phyloP scores from a whole-genome alignment of 2,329 filamentous ascomycete genomes.

The Tricladium varicosporioides region DNA sequence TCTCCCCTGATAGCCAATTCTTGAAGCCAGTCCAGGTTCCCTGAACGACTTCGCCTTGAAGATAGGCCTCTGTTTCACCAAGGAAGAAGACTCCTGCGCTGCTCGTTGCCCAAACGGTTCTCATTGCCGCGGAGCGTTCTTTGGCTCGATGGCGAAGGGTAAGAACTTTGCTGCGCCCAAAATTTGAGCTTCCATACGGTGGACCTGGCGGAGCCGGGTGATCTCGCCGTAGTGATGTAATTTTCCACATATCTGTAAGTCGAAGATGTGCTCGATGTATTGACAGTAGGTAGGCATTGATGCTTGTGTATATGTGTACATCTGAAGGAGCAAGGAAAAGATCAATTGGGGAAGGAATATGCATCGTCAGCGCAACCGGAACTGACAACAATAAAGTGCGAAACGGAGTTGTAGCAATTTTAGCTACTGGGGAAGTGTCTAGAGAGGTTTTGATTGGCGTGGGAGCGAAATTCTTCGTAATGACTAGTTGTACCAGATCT shows the following conservation, averaged over 20 bases:
- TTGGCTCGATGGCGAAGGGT: conserved; percentile 64
- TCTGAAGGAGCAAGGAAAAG: conserved; percentile 80
- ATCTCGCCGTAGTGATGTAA: conserved; percentile 72
- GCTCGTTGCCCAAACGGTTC: conserved; percentile 85
- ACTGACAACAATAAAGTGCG: conserved; percentile 79
- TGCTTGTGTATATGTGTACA: conserved; percentile 74
- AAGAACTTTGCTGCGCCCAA: conserved; percentile 58
- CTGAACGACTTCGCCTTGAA: conserved; percentile 85
- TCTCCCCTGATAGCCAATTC: conserved; percentile 59
- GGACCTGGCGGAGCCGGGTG: conserved; percentile 70
- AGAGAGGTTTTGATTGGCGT: conserved; percentile 36
- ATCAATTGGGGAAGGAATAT: conserved; percentile 77
- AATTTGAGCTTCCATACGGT: conserved; percentile 58
- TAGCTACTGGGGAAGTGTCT: conserved; percentile 4
- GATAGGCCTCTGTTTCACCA: conserved; percentile 81
- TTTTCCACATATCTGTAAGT: conserved; percentile 83
- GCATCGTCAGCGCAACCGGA: conserved; percentile 67
- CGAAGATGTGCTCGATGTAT: conserved; percentile 83
- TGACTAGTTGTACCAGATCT: conserved; percentile 67
- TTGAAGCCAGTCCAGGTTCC: conserved; percentile 80
- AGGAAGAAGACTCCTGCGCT: conserved; percentile 87
- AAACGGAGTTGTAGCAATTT: conserved; percentile 55
- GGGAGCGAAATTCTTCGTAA: conserved; percentile 47
- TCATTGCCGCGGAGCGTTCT: conserved; percentile 63
- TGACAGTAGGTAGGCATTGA: conserved; percentile 84